Conservation (phyloP, 352 stramenopile species). For the Pythium apleroticum region DNA sequence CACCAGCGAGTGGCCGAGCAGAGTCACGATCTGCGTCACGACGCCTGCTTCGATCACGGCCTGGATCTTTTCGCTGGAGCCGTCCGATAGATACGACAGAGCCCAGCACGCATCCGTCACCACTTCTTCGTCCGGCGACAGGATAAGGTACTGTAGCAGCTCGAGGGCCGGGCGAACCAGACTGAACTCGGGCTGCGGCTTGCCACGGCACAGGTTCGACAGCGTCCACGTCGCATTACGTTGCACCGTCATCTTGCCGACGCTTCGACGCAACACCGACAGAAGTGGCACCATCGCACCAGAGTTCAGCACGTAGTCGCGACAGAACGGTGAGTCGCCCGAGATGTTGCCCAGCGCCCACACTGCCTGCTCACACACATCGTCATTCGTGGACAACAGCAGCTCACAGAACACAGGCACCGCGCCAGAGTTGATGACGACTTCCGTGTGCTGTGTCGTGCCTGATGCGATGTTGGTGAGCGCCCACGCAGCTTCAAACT, state of each 20-base stretch:
- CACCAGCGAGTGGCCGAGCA: constrained; percentile 92
- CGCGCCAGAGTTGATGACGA: constrained; percentile 96
- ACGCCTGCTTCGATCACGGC: constrained; percentile 97
- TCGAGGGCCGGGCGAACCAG: constrained; percentile 92
- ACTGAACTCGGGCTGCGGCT: constrained; percentile 94
- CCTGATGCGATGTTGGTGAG: constrained; percentile 99
- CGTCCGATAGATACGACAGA: constrained; percentile 98
- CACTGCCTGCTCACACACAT: constrained; percentile 96
- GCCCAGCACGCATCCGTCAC: constrained; percentile 99
- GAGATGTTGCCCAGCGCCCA: constrained; percentile 99
- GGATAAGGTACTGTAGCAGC: constrained; percentile 95
- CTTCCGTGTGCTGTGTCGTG: constrained; percentile 97
- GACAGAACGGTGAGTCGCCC: constrained; percentile 96
- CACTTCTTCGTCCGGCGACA: constrained; percentile 96
- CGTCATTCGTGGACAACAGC: constrained; percentile 95
- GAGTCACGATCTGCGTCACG: constrained; percentile 92
- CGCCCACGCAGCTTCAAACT: constrained; percentile 99
- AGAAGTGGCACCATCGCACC: constrained; percentile 94
- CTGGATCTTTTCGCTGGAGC: constrained; percentile 97
- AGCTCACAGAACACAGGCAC: constrained; percentile 97
- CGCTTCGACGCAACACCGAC: constrained; percentile 49
- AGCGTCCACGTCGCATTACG: constrained; percentile 99
- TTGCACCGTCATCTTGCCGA: constrained; percentile 94
- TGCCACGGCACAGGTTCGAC: constrained; percentile 98
- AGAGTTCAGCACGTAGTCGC: constrained; percentile 94